These are phyloP conservation scores for Lepiota brunneoincarnata DNA, from an alignment of 768 basidiomycete species.

Conservation along the genomic window DNA sequence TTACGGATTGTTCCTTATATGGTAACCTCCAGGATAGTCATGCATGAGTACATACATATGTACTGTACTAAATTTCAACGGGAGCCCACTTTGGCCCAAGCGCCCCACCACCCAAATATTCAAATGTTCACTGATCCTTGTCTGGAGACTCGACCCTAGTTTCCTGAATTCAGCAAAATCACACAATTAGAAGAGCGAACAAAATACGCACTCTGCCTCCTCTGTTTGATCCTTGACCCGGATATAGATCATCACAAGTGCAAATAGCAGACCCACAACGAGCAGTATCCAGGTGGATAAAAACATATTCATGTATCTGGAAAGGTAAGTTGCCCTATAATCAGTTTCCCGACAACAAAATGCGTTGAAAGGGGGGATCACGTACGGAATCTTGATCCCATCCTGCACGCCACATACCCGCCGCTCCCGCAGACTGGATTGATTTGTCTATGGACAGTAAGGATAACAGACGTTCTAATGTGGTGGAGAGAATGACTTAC, in stretches of 20 bases:
- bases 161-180: background rate
- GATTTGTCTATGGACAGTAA: slow-evolving; percentile 53
- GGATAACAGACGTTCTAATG: background rate
- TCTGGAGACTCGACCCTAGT: slow-evolving; percentile 31
- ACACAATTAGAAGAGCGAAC: background rate
- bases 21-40: no score
- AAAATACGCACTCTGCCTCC: slow-evolving; percentile 49
- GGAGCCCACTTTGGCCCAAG: background rate
- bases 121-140: no score
- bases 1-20: background rate
- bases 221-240: slow-evolving; percentile 64
- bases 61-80: background rate
- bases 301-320: slow-evolving; percentile 68
- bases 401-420: slow-evolving; percentile 73
- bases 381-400: slow-evolving; percentile 59
- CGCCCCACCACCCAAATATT: no score
- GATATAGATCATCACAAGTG: slow-evolving; percentile 72
- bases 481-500: slow-evolving; percentile 38
- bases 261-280: slow-evolving; percentile 58
- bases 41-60: no score
- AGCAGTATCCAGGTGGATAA: slow-evolving; percentile 74
- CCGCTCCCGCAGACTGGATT: slow-evolving; percentile 74
- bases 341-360: background rate
- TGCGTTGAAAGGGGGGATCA: slow-evolving; percentile 11
- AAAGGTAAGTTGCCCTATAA: background rate